Conservation (phyloP, 2,329 filamentous ascomycete species). For the Alternaria solani region DNA sequence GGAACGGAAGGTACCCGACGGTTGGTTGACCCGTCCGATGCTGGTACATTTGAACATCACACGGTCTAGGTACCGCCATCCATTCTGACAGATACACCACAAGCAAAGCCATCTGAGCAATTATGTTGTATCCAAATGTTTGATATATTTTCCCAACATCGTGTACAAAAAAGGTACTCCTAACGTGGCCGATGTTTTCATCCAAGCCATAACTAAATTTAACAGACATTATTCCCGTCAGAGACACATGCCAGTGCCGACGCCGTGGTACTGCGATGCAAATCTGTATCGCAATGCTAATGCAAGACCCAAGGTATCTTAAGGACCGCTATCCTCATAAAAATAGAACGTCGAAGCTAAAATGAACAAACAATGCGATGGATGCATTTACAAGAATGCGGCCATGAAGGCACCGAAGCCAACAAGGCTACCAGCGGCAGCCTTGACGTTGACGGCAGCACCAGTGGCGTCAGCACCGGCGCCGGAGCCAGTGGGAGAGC, state of each 20-base stretch:
- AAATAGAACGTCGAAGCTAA: slow-evolving; percentile 4
- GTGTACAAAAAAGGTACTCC: slow-evolving; percentile 12
- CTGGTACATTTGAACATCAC: neutral
- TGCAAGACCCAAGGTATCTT: slow-evolving; percentile 43
- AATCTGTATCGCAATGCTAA: slow-evolving; percentile 24
- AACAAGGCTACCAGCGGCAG: slow-evolving; percentile 38
- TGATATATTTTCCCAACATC: slow-evolving; percentile 15
- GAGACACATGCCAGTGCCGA: slow-evolving; percentile 34
- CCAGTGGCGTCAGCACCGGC: slow-evolving; percentile 21
- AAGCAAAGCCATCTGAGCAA: neutral
- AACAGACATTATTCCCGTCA: slow-evolving; percentile 19
- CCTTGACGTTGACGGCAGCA: slow-evolving; percentile 40
- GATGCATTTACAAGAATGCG: slow-evolving; percentile 46
- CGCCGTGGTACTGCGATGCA: slow-evolving; percentile 21
- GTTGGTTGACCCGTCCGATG: neutral
- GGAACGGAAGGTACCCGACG: neutral
- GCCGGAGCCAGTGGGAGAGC: slow-evolving; percentile 21
- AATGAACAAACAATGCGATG: neutral
- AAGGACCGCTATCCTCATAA: slow-evolving; percentile 34
- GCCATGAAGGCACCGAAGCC: slow-evolving; percentile 49
- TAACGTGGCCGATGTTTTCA: slow-evolving; percentile 10
- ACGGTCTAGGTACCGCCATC: too few species aligned
- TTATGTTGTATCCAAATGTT: slow-evolving; percentile 18
- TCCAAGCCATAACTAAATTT: slow-evolving; percentile 13
- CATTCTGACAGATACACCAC: neutral